These are phyloP conservation scores for Talaromyces nanjingensis DNA, from an alignment of 495 filamentous ascomycete species.

Conservation along the genomic window DNA sequence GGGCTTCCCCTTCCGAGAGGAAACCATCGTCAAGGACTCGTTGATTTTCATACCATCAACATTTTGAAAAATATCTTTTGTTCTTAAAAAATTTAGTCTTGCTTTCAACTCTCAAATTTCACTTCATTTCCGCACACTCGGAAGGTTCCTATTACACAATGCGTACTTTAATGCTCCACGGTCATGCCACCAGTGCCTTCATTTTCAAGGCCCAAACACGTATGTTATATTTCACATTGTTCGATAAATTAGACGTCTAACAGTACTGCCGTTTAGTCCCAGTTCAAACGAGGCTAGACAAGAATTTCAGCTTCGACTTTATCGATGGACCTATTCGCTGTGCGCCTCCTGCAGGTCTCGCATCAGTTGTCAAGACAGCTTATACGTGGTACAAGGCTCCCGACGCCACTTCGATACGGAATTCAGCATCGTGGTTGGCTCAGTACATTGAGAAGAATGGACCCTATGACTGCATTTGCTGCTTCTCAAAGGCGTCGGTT, in stretches of 20 bases:
- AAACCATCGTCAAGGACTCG: neutral
- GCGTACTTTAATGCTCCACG: conserved; percentile 38
- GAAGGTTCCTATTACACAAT: neutral
- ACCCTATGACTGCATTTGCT: conserved; percentile 41
- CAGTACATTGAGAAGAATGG: conserved; percentile 28
- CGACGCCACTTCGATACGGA: neutral
- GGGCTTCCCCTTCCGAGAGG: neutral
- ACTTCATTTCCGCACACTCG: neutral
- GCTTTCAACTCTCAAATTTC: neutral
- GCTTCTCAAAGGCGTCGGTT: conserved; percentile 34
- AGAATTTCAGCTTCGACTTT: conserved; percentile 46
- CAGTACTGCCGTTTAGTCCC: conserved; percentile 22
- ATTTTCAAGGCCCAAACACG: conserved; percentile 56
- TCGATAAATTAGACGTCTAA: neutral
- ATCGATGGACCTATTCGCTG: conserved; percentile 41
- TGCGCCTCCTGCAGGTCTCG: conserved; percentile 42
- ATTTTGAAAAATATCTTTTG: neutral
- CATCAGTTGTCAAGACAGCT: conserved; percentile 11
- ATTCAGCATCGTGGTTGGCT: conserved; percentile 22
- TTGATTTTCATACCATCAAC: neutral
- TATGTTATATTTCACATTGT: conserved; percentile 16
- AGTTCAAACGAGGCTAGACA: conserved; percentile 26
- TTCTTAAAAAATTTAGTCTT: neutral
- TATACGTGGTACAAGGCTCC: neutral
- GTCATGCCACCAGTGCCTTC: conserved; percentile 48